Evolutionary conservation across 164 flowering plant genomes (phyloP), one percentile per base, ranked within the genome.

Genomic region (Buxus sempervirens): DNA sequence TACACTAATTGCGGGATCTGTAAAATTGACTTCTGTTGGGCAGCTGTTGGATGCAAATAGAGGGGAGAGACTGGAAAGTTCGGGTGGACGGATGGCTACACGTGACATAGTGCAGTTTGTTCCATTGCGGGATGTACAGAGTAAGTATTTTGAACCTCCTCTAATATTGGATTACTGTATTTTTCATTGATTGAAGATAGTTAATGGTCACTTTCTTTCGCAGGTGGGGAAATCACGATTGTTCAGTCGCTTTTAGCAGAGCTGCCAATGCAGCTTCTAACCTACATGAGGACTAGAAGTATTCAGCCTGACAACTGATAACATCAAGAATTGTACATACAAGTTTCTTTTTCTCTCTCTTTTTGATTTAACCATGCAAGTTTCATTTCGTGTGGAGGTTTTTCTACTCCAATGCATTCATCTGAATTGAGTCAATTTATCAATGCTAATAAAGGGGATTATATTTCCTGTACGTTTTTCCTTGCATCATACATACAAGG

Each of bases 41-140:
- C 78, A 89, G 94, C 67, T 83, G 32, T 72, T 89, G 41, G 91
- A 89, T 70, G 88, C 84, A 20, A 88, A 86, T 64, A 85, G 81
- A 73, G 88, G 84, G 59, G 90, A 85, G 32, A 76, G 85, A 67
- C 89, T 89, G 36, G 89, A 89, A 69, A 84, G 87, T 70, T 69
- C 91, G 64, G 78, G 76, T 15, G 94, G 91, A 18, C 88, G 87
- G 55, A 82, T 89, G 59, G 89, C 91, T 58, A 73, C 90, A 2
- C 94, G 97, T 58, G 90, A 91, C 70, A 86, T 91, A 49, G 89
- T 89, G 49, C 97, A 91, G 69, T 91, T 91, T 82, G 85, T 91
- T 67, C 93, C 95, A 54, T 70, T 89, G 32, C 85, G 91, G 10
- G 90, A 89, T 76, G 85, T 88, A 45, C 93, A 91, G 36, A 71